Conservation (phyloP, 257 asterid genomes). For the Capsicum rhomboideum region DNA sequence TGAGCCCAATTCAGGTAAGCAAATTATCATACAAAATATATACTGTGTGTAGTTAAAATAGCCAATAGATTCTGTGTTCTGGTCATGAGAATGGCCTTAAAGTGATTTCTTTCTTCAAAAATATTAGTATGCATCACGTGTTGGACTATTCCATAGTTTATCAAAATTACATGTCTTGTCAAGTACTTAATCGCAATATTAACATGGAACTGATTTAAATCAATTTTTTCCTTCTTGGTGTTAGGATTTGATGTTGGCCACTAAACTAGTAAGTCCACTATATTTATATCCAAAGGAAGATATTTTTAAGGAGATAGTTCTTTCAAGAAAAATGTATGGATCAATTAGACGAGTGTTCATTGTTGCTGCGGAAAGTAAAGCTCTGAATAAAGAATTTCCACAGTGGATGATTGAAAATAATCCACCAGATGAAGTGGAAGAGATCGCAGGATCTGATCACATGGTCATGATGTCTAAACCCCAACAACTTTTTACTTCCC, state of each 20-base stretch:
- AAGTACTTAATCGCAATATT: too few relatives aligned
- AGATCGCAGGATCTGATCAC: conserved; percentile 26
- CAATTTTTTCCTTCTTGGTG: background rate
- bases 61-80: background rate
- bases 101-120: background rate
- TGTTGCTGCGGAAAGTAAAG: conserved; percentile 7
- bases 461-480: conserved; percentile 32
- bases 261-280: conserved; percentile 5
- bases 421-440: conserved; percentile 26
- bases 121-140: too few relatives aligned
- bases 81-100: background rate
- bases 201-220: too few relatives aligned
- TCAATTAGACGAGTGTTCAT: conserved; percentile 17
- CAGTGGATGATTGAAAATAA: conserved; percentile 21
- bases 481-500: conserved; percentile 3
- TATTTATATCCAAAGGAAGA: background rate
- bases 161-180: too few relatives aligned
- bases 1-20: conserved; percentile 18
- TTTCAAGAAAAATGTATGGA: conserved; percentile 9
- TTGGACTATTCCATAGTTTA: too few relatives aligned
- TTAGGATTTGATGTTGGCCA: conserved; percentile 27
- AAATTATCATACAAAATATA: background rate
- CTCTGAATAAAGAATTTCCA: background rate
- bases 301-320: background rate
- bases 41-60: background rate